phyloP scores from a whole-genome alignment of 2,329 filamentous ascomycete genomes.

The Sclerotinia spermophila region DNA sequence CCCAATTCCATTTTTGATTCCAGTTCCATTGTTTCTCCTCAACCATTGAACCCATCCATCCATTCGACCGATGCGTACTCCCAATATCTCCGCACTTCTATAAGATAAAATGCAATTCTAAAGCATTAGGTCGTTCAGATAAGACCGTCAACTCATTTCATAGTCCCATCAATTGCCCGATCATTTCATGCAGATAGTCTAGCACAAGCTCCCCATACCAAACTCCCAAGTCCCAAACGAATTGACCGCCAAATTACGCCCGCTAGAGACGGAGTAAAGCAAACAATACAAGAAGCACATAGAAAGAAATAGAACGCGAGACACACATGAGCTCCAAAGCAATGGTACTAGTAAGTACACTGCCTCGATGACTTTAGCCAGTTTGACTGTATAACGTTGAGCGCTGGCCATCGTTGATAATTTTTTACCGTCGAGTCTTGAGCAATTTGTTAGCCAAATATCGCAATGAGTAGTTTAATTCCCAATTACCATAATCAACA shows the following conservation, averaged over 20 bases:
- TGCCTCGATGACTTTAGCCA: not conserved
- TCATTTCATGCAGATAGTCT: not conserved
- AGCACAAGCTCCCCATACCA: not conserved
- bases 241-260: not conserved
- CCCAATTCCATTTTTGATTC: not conserved
- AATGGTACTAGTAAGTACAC: not conserved
- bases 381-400: not conserved
- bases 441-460: not conserved
- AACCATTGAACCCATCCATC: not conserved
- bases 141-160: not conserved
- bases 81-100: not conserved
- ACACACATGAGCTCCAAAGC: not conserved
- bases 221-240: not conserved
- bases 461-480: conserved; percentile 29
- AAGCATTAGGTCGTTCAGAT: not conserved
- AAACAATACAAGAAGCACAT: not conserved
- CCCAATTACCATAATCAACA: conserved; percentile 50
- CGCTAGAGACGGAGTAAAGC: not conserved
- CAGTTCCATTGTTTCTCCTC: not conserved
- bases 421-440: not conserved
- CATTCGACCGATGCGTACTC: not conserved
- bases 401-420: not conserved
- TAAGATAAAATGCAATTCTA: conserved; percentile 8
- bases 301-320: not conserved
- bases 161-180: not conserved